Conservation (phyloP, 2,329 filamentous ascomycete genomes). For the Pseudogymnoascus sp. region DNA sequence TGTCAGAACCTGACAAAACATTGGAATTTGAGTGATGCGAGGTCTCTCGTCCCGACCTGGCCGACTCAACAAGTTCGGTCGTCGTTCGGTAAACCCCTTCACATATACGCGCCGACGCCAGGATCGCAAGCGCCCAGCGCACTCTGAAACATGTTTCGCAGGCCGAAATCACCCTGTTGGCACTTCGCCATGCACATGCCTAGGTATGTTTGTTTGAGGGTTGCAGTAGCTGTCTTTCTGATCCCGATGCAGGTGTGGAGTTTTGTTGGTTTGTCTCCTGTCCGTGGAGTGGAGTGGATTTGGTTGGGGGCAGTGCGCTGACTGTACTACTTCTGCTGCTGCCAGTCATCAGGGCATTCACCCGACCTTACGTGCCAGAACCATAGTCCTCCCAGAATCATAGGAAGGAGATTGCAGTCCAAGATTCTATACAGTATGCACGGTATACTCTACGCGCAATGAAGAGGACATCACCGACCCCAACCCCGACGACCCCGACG, state of each 20-base stretch:
- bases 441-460: background rate
- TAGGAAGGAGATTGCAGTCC: background rate
- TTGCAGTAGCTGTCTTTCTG: background rate
- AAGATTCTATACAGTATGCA: background rate
- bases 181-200: background rate
- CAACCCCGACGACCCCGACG: background rate
- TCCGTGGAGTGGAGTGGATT: background rate
- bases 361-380: background rate
- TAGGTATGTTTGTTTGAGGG: slow-evolving; percentile 2
- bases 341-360: background rate
- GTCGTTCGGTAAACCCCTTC: background rate
- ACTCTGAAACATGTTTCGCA: background rate
- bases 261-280: background rate
- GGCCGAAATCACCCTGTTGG: background rate
- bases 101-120: slow-evolving; percentile 3
- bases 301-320: background rate
- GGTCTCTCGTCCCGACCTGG: background rate
- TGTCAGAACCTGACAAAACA: background rate
- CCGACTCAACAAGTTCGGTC: background rate
- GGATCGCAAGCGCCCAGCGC: background rate
- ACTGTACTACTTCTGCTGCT: background rate
- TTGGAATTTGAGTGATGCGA: background rate
- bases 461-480: background rate
- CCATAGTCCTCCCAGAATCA: background rate
- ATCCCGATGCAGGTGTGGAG: background rate